A percentile compares a stretch with the other conserved stretches of the same genome.
These are phyloP conservation scores for Coffea eugenioides DNA, from an alignment of 257 asterid genomes.

Conservation along the genomic window DNA sequence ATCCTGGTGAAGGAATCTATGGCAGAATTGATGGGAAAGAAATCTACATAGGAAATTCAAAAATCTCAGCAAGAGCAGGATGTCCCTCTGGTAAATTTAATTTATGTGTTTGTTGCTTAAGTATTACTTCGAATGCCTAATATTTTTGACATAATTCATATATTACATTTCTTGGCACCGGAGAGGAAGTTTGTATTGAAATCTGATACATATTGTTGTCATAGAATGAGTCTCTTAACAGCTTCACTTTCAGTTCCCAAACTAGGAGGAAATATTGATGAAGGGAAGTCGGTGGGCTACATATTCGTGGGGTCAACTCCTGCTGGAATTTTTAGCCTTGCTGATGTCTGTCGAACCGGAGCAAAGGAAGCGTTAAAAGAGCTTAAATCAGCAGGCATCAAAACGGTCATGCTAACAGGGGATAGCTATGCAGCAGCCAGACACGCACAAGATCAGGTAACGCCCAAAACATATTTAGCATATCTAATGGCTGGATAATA, in stretches of 20 bases:
- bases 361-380: conserved; percentile 72
- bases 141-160: neutral
- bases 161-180: neutral
- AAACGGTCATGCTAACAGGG: conserved; percentile 83
- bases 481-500: neutral
- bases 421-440: conserved; percentile 73
- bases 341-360: conserved; percentile 80
- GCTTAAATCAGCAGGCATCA: conserved; percentile 62
- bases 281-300: conserved; percentile 68
- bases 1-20: conserved; percentile 87
- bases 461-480: neutral
- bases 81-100: conserved; percentile 50
- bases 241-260: conserved; percentile 48
- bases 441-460: conserved; percentile 70
- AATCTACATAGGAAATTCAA: conserved; percentile 64
- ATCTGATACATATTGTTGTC: neutral
- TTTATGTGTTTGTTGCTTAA: neutral
- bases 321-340: conserved; percentile 55
- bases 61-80: conserved; percentile 65
- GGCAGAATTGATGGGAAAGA: conserved; percentile 62
- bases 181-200: neutral
- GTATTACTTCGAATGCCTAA: neutral
- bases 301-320: conserved; percentile 58
- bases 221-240: neutral
- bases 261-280: conserved; percentile 42